Evolutionary conservation across 2,329 filamentous ascomycete species (phyloP).

Genomic region (Curvularia sp.): DNA sequence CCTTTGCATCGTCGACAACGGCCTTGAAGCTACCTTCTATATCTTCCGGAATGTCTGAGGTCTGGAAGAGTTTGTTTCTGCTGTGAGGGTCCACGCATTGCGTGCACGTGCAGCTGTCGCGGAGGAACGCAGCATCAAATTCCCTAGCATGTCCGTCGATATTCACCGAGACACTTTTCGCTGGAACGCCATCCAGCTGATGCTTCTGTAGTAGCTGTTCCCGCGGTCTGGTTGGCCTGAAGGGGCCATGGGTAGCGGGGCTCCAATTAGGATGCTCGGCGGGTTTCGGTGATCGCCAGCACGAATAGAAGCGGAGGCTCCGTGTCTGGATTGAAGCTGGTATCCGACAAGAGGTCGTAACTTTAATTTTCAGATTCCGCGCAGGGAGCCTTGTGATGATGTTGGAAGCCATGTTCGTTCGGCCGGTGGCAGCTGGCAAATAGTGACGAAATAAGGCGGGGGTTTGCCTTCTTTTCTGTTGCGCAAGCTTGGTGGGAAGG

Average conservation of each 20-base stretch:
- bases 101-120: slow-evolving; percentile 67
- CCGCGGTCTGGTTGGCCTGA: slow-evolving; percentile 29
- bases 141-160: slow-evolving; percentile 42
- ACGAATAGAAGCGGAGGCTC: slow-evolving; percentile 30
- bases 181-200: slow-evolving; percentile 28
- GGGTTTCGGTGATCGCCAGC: slow-evolving; percentile 26
- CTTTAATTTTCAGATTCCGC: slow-evolving; percentile 3
- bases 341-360: background rate
- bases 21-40: slow-evolving; percentile 47
- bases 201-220: slow-evolving; percentile 28
- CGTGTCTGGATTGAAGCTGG: slow-evolving; percentile 10
- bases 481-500: slow-evolving; percentile 25
- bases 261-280: slow-evolving; percentile 30
- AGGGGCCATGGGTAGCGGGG: slow-evolving; percentile 32
- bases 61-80: slow-evolving; percentile 70
- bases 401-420: slow-evolving; percentile 38
- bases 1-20: slow-evolving; percentile 49
- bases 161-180: slow-evolving; percentile 41
- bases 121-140: slow-evolving; percentile 54
- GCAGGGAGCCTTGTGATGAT: slow-evolving; percentile 29
- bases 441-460: slow-evolving; percentile 20
- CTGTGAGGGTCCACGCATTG: slow-evolving; percentile 65
- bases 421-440: slow-evolving; percentile 16
- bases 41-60: slow-evolving; percentile 65
- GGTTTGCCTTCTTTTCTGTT: slow-evolving; percentile 29